These are phyloP conservation scores for Calonectria pteridis DNA, from an alignment of 2,329 filamentous ascomycete genomes.

Conservation along the genomic window DNA sequence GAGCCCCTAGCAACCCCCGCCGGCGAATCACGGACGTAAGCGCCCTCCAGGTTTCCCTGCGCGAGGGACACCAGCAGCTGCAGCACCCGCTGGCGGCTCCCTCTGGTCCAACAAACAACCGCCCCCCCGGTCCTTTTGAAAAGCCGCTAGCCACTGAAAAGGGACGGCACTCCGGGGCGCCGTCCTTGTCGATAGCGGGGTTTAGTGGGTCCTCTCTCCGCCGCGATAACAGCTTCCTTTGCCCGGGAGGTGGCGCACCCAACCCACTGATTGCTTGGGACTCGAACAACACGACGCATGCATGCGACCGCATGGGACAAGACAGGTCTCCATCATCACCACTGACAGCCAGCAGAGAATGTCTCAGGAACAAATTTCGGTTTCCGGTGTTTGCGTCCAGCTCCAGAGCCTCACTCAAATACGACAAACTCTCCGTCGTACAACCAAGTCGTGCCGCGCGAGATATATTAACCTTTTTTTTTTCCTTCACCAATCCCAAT, in stretches of 20 bases:
- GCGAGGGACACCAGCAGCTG: neutral
- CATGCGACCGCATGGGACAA: neutral
- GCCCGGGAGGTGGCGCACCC: neutral
- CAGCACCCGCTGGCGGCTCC: neutral
- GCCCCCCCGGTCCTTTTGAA: slow-evolving; percentile 6
- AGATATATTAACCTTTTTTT: neutral
- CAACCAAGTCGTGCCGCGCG: neutral
- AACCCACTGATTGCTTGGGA: neutral
- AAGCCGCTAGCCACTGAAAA: slow-evolving; percentile 9
- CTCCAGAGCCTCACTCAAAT: neutral
- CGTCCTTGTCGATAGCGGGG: neutral
- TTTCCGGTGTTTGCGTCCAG: neutral
- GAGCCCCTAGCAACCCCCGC: slow-evolving; percentile 7
- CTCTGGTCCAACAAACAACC: neutral
- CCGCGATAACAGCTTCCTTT: neutral
- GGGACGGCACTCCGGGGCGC: slow-evolving; percentile 4
- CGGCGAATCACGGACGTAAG: slow-evolving; percentile 17
- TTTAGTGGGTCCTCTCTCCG: neutral
- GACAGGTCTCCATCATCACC: neutral
- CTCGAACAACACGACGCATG: neutral
- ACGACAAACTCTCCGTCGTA: neutral
- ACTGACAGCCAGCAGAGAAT: neutral
- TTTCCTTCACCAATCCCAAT: neutral
- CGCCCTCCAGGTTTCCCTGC: neutral
- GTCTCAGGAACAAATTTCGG: neutral